phyloP scores from a whole-genome alignment of 768 basidiomycete species.

The Phallus indusiatus region DNA sequence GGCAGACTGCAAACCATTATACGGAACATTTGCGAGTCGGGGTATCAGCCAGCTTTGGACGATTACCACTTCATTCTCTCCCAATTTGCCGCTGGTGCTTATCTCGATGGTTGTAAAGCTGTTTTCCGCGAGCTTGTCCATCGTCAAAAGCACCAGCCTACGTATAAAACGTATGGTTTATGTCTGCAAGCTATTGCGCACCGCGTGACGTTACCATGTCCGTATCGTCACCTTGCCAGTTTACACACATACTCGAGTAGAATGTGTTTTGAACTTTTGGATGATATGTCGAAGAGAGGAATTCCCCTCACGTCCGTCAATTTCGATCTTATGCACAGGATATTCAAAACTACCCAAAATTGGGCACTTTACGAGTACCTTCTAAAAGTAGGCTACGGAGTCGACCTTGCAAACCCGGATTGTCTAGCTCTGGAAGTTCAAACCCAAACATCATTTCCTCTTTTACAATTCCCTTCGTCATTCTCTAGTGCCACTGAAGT shows the following conservation, averaged over 20 bases:
- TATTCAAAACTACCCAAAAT: conserved; percentile 59
- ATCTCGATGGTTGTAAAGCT: conserved; percentile 47
- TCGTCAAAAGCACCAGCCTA: conserved; percentile 34
- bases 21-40: conserved; percentile 54
- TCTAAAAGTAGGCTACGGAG: conserved; percentile 61
- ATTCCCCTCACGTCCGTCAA: conserved; percentile 48
- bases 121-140: conserved; percentile 51
- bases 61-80: conserved; percentile 71
- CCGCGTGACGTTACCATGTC: conserved; percentile 52
- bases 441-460: conserved; percentile 6
- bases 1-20: conserved; percentile 58
- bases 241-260: conserved; percentile 35
- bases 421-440: conserved; percentile 43
- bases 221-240: conserved; percentile 24
- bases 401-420: conserved; percentile 72
- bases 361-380: conserved; percentile 45
- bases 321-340: conserved; percentile 58
- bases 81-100: conserved; percentile 71
- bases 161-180: conserved; percentile 48
- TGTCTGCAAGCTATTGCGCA: conserved; percentile 64
- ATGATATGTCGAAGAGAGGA: conserved; percentile 40
- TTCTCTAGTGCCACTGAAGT: conserved; percentile 9
- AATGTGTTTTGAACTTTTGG: conserved; percentile 41
- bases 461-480: conserved; percentile 5
- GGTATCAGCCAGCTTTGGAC: conserved; percentile 34